phyloP scores from a whole-genome alignment of 495 filamentous ascomycete genomes.

The Tuber magnatum region DNA sequence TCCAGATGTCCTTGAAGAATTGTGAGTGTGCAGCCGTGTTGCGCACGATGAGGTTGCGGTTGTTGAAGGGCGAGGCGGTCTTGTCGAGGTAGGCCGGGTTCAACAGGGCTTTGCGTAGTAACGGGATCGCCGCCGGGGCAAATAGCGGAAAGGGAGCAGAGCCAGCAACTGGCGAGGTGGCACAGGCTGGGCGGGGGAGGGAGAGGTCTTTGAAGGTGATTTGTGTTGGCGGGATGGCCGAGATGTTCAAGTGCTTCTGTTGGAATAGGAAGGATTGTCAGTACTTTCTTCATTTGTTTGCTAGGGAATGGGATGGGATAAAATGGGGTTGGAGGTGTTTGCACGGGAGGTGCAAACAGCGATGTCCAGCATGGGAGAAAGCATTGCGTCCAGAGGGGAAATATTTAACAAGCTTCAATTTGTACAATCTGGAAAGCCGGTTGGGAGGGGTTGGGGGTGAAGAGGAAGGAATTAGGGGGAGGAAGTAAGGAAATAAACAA shows the following conservation, averaged over 20 bases:
- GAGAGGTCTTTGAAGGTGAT: conserved; percentile 17
- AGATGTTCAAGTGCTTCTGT: conserved; percentile 9
- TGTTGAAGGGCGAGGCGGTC: conserved; percentile 13
- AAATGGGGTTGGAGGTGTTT: not conserved
- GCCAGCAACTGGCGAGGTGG: conserved; percentile 17
- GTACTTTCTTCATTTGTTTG: not conserved
- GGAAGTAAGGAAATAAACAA: not conserved
- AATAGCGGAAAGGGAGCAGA: conserved; percentile 18
- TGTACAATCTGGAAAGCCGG: not conserved
- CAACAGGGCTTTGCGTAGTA: conserved; percentile 20
- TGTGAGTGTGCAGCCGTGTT: conserved; percentile 38
- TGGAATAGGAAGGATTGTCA: not conserved
- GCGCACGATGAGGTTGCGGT: conserved; percentile 40
- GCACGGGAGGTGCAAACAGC: not conserved
- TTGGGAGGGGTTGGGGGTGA: not conserved
- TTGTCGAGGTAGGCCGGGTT: conserved; percentile 17
- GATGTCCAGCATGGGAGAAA: not conserved
- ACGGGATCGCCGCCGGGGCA: conserved; percentile 12
- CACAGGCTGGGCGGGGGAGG: conserved; percentile 6
- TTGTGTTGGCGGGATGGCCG: not conserved
- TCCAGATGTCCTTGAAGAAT: conserved; percentile 42
- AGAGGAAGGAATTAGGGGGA: not conserved
- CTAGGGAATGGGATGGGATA: not conserved
- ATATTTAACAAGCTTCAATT: not conserved
- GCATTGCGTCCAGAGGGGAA: not conserved